These are phyloP conservation scores for Huntiella savannae DNA, from an alignment of 2,329 filamentous ascomycete species.

Conservation along the genomic window DNA sequence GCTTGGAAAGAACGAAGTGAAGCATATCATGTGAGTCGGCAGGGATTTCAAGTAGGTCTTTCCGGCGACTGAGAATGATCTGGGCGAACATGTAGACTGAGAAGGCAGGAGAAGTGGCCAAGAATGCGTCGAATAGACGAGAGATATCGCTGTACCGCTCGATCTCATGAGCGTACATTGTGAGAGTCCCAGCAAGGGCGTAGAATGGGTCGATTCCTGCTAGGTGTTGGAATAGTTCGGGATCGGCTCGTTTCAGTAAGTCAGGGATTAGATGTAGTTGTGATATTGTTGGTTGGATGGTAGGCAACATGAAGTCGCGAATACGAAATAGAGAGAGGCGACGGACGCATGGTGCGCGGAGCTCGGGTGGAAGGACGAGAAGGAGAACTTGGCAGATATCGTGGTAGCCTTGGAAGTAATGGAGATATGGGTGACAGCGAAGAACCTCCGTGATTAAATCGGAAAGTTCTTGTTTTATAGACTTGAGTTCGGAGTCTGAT, in stretches of 20 bases:
- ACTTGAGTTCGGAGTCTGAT: slow-evolving; percentile 44
- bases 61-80: slow-evolving; percentile 61
- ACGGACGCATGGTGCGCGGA: slow-evolving; percentile 45
- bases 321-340: slow-evolving; percentile 82
- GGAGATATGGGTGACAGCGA: slow-evolving; percentile 62
- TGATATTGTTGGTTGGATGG: slow-evolving; percentile 56
- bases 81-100: slow-evolving; percentile 82
- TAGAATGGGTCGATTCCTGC: slow-evolving; percentile 71
- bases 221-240: slow-evolving; percentile 54
- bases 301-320: slow-evolving; percentile 93
- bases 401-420: slow-evolving; percentile 97
- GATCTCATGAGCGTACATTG: slow-evolving; percentile 92
- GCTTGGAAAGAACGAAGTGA: slow-evolving; percentile 68
- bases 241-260: slow-evolving; percentile 56
- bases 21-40: slow-evolving; percentile 80
- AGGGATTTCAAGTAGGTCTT: slow-evolving; percentile 71
- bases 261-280: slow-evolving; percentile 79
- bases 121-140: slow-evolving; percentile 76
- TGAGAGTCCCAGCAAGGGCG: slow-evolving; percentile 79
- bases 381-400: slow-evolving; percentile 95
- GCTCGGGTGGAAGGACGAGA: slow-evolving; percentile 51
- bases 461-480: slow-evolving; percentile 58
- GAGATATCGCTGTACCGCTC: slow-evolving; percentile 76
- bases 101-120: slow-evolving; percentile 74
- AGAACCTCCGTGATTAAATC: slow-evolving; percentile 65